A percentile compares a stretch with the other conserved stretches of the same genome.
phyloP scores from a whole-genome alignment of 495 filamentous ascomycete species.

The Parathielavia hyrcaniae region DNA sequence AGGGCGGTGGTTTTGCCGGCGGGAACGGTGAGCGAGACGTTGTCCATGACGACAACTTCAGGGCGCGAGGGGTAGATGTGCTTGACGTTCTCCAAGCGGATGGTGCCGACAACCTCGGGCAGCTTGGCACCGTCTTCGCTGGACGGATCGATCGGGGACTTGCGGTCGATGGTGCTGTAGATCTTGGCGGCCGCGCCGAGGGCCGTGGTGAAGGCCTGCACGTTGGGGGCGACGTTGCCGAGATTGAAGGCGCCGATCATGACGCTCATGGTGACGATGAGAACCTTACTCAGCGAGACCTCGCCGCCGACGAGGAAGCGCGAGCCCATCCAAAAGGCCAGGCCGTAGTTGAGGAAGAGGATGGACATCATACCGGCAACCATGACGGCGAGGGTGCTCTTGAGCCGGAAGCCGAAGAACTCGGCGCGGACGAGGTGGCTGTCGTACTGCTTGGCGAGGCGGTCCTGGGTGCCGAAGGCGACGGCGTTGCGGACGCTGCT shows the following conservation, averaged over 20 bases:
- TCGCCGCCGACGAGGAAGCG: slow-evolving; percentile 64
- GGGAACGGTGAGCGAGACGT: slow-evolving; percentile 69
- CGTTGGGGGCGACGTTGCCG: slow-evolving; percentile 80
- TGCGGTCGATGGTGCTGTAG: slow-evolving; percentile 82
- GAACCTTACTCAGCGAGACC: slow-evolving; percentile 48
- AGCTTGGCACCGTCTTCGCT: slow-evolving; percentile 63
- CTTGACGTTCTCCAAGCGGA: slow-evolving; percentile 78
- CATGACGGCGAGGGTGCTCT: slow-evolving; percentile 65
- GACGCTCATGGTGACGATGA: slow-evolving; percentile 83
- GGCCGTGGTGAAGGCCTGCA: slow-evolving; percentile 67
- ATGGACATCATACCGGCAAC: slow-evolving; percentile 74
- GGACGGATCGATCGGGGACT: slow-evolving; percentile 79
- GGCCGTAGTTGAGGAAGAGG: slow-evolving; percentile 81
- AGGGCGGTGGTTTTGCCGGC: slow-evolving; percentile 85
- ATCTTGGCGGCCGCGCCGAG: slow-evolving; percentile 85
- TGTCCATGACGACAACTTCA: slow-evolving; percentile 79
- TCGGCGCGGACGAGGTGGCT: slow-evolving; percentile 64
- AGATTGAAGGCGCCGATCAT: slow-evolving; percentile 89
- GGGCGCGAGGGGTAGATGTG: slow-evolving; percentile 92
- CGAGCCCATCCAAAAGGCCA: slow-evolving; percentile 94
- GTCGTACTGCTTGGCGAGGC: slow-evolving; percentile 80
- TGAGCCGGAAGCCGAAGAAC: slow-evolving; percentile 68
- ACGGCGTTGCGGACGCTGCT: slow-evolving; percentile 89
- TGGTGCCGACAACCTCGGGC: slow-evolving; percentile 63
- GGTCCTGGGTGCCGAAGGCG: slow-evolving; percentile 87